Evolutionary conservation across 306 rosid species (phyloP).

Genomic region (Cucumis sativus): Cucumber_9930_V3 NC_026660.2:21853501-21854000

Average conservation of each 20-base stretch:
- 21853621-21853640: neutral
- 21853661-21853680: neutral
- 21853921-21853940: constrained; percentile 8
- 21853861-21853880: neutral
- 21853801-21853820: constrained; percentile 4
- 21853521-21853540: neutral
- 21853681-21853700: neutral
- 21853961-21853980: constrained; percentile 28
- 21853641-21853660: neutral
- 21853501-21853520: neutral
- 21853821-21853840: constrained; percentile 2
- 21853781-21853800: constrained; percentile 35
- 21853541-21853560: neutral
- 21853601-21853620: neutral
- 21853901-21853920: constrained; percentile 21
- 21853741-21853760: neutral
- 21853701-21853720: constrained; percentile 7
- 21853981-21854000: constrained; percentile 77
- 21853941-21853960: neutral
- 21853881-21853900: constrained; percentile 26
- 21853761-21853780: constrained; percentile 21
- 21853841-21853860: constrained; percentile 6
- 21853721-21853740: neutral
- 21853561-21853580: neutral
- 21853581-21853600: neutral